These are phyloP conservation scores for Kwoniella shandongensis DNA, from an alignment of 768 basidiomycete genomes.

Conservation along the genomic window DNA sequence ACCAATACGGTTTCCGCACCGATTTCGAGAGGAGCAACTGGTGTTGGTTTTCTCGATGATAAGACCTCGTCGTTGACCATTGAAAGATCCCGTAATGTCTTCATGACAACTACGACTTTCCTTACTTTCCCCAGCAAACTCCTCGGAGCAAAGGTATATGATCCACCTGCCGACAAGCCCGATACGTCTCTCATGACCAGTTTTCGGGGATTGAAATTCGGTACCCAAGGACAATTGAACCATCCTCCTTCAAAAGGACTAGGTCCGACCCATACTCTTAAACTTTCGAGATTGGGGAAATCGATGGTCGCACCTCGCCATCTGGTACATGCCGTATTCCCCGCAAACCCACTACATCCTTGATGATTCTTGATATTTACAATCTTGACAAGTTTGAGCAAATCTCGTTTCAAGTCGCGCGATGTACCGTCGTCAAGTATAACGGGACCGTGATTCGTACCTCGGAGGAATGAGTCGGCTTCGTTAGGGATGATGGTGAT, in stretches of 20 bases:
- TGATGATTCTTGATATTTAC: slow-evolving; percentile 5
- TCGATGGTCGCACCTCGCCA: slow-evolving; percentile 7
- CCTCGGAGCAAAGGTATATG: not conserved
- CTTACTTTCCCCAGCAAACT: not conserved
- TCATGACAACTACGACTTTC: slow-evolving; percentile 9
- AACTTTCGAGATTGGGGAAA: not conserved
- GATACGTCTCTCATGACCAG: slow-evolving; percentile 4
- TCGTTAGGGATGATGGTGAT: slow-evolving; percentile 11
- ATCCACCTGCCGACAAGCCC: not conserved
- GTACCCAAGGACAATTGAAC: slow-evolving; percentile 10
- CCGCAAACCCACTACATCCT: slow-evolving; percentile 5
- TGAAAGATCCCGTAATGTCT: not conserved
- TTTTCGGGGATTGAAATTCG: not conserved
- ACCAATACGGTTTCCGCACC: slow-evolving; percentile 1
- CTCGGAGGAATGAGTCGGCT: slow-evolving; percentile 5
- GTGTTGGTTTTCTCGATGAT: not conserved
- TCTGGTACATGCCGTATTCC: slow-evolving; percentile 9
- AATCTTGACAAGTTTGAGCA: slow-evolving; percentile 5
- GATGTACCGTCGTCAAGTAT: slow-evolving; percentile 4
- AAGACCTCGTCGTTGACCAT: not conserved
- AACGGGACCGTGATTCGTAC: slow-evolving; percentile 11
- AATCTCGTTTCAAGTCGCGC: slow-evolving; percentile 6
- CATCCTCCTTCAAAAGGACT: not conserved
- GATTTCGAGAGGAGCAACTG: not conserved
- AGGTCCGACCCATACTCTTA: not conserved